Base-by-base conservation (phyloP, 208 protist genomes). In the Wallacemonas sp. region DNA sequence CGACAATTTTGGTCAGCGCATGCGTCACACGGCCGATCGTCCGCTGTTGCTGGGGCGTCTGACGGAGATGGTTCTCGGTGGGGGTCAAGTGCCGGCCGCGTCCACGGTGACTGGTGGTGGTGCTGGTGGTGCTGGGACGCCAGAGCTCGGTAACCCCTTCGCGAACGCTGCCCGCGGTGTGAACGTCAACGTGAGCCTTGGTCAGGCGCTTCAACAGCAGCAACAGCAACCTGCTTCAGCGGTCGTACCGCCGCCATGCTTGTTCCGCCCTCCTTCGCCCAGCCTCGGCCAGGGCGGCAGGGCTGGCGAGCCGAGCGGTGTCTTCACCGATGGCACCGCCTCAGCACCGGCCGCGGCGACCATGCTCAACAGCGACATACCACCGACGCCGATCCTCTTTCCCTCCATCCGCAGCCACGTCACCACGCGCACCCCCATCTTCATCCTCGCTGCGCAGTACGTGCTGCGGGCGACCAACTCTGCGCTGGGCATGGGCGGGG, bases 371-470 rank as follows among this genome's bases (percentile, higher is more conserved):
- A 14, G 14, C 10, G 36, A 41, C 10, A 41, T 7, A 0, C 72
- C 73, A n/a, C 87, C 84, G 3, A 36, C 65, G 3, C 87, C 87
- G 3, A 46, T 82, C 32, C 84, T 93, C 59, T 70, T 86, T 41
- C 87, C 87, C 0, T 50, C 33, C 28, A 23, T 26, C 28, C 79
- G 70, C 22, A 61, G 62, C 1, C 76, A 79, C 63, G 86, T 93
- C 72, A 82, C 67, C 23, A 77, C 74, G 25, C 54, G 38, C 29
- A 91, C 79, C 2, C 84, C 77, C 1, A 57, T 93, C 38, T 74
- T 48, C 22, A 65, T 93, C 38, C 64, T 70, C 14, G 84, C 83
- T 0, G 75, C 76, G 11, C 41, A 66, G 20, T 91, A 91, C 62
- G 65, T 59, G 45, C 42, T 81, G 0, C 20, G 20, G 5, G 28